Evolutionary conservation across 1,284 basidiomycete species (phyloP).

Genomic region (Gastroboletus turbinatus): DNA sequence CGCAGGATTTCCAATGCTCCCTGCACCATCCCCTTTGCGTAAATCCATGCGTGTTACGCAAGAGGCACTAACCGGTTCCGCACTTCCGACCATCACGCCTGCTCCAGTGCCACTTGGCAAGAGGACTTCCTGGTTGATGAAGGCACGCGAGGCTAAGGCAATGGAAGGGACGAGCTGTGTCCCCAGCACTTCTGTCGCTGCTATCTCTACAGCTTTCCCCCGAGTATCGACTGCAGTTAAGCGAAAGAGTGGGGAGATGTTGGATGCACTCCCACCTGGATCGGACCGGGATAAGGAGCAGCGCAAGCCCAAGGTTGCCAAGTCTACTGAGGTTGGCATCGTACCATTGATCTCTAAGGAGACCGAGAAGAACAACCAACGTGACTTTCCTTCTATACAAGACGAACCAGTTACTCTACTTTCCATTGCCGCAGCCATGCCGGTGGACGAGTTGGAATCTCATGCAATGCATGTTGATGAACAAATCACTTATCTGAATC

Average conservation of each 20-base stretch:
- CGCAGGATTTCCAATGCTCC: constrained; percentile 53
- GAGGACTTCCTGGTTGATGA: constrained; percentile 76
- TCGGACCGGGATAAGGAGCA: constrained; percentile 38
- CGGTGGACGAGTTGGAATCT: constrained; percentile 2
- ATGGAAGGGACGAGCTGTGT: constrained; percentile 54
- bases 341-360: constrained; percentile 34
- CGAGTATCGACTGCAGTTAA: constrained; percentile 41
- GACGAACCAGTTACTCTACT: neutral
- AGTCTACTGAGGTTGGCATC: constrained; percentile 38
- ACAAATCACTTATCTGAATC: constrained; percentile 14
- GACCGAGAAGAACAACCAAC: constrained; percentile 4
- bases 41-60: constrained; percentile 58
- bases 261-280: constrained; percentile 25
- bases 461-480: constrained; percentile 17
- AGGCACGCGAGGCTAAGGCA: constrained; percentile 72
- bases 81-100: constrained; percentile 42
- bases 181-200: constrained; percentile 24
- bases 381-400: constrained; percentile 4
- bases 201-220: constrained; percentile 8
- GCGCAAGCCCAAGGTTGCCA: constrained; percentile 49
- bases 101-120: constrained; percentile 48
- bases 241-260: constrained; percentile 66
- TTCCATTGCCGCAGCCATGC: neutral
- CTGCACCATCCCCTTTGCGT: constrained; percentile 64
- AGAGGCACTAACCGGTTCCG: constrained; percentile 43